Evolutionary conservation across 2,329 filamentous ascomycete species (phyloP).

Genomic region (Peltaster fructicola): DNA sequence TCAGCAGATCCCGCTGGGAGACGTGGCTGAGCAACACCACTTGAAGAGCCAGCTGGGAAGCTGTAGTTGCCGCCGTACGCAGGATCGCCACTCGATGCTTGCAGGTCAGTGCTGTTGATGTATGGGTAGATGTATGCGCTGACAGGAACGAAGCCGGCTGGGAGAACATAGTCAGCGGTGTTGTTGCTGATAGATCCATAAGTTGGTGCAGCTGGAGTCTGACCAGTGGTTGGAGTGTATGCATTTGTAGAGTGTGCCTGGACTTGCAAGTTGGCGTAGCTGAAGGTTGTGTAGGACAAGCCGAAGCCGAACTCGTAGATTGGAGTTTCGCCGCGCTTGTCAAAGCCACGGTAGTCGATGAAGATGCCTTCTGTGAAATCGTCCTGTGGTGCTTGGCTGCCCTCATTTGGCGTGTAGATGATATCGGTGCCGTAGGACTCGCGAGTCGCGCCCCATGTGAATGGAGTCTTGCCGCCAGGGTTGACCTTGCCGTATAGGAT

Average conservation of each 20-base stretch:
- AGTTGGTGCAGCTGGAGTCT: slow-evolving; percentile 44
- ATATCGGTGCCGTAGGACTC: slow-evolving; percentile 50
- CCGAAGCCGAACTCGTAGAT: slow-evolving; percentile 66
- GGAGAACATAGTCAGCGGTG: slow-evolving; percentile 50
- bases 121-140: slow-evolving; percentile 52
- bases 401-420: slow-evolving; percentile 47
- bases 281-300: slow-evolving; percentile 61
- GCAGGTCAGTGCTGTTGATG: slow-evolving; percentile 44
- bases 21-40: slow-evolving; percentile 40
- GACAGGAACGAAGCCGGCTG: slow-evolving; percentile 36
- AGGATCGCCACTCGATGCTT: slow-evolving; percentile 38
- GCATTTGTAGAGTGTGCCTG: slow-evolving; percentile 29
- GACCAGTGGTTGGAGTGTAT: slow-evolving; percentile 44
- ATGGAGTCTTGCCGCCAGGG: slow-evolving; percentile 56
- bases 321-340: slow-evolving; percentile 35
- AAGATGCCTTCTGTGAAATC: slow-evolving; percentile 59
- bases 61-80: slow-evolving; percentile 48
- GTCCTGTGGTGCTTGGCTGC: slow-evolving; percentile 43
- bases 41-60: slow-evolving; percentile 36
- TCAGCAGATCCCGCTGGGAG: slow-evolving; percentile 42
- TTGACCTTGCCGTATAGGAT: slow-evolving; percentile 62
- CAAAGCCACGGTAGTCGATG: slow-evolving; percentile 58
- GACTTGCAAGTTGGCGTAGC: slow-evolving; percentile 51
- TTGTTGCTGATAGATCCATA: slow-evolving; percentile 48
- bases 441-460: slow-evolving; percentile 52